Base-by-base conservation (phyloP, 352 stramenopile species). In the Phytopythium litorale region DNA sequence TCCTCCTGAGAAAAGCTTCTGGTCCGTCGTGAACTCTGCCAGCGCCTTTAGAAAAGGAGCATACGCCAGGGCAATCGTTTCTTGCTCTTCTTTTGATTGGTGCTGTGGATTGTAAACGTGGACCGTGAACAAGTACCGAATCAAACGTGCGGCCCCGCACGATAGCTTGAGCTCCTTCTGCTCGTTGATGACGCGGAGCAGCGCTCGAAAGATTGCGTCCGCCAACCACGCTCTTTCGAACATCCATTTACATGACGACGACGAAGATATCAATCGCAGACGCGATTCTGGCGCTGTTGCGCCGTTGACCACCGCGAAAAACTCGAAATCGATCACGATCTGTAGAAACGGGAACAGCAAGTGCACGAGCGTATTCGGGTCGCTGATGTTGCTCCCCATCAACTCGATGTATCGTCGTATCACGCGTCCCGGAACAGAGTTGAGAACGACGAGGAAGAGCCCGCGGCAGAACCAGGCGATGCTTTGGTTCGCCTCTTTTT, bases 401-500 rank as follows among this genome's bases (percentile, higher is more conserved):
- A 63, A 72, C n/a, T 72, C 65, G 0, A 89, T 62, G 40, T 79
- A 87, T 13, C 68, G 71, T 16, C 59, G 51, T 46, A 91, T 73
- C 12, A 82, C 56, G 4, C 74, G 72, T 19, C 73, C 70, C 7
- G 81, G 67, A 7, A 89, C 68, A 9, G 63, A 43, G 42, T 77
- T 89, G 12, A 67, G 77, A 11, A 70, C 63, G 2, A 91, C 68
- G 2, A 89, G 64, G 56, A 93, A 90, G 0, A 90, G 51, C 0
- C 74, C 74, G 23, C 78, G 70, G 19, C 76, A 87, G 56, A 89
- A 90, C 18, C 63, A 66, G 0, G 70, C 81, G 33, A 90, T 63
- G 51, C 78, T 88, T 7, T 71, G 70, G n/a, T 89, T 91, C 18
- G 91, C 73, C 33, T 88, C 72, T 64, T 91, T 91, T 16, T 86